phyloP scores from a whole-genome alignment of 2,329 filamentous ascomycete species.

The Zymoseptoria tritici region DNA sequence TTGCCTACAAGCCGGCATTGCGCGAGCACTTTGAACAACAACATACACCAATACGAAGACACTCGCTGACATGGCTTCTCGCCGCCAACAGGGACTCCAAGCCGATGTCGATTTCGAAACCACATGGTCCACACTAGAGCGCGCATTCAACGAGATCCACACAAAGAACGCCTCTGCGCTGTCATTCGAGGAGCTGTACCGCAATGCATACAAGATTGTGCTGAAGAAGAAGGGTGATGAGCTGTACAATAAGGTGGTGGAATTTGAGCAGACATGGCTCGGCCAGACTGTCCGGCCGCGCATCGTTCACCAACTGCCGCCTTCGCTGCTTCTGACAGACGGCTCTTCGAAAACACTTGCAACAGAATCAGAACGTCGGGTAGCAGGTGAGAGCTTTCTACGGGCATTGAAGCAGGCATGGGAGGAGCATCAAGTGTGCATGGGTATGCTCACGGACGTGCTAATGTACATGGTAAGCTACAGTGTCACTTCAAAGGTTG shows the following conservation, averaged over 20 bases:
- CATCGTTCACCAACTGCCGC: conserved; percentile 64
- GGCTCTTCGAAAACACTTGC: conserved; percentile 34
- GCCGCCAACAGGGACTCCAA: conserved; percentile 45
- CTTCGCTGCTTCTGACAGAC: conserved; percentile 52
- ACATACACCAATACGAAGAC: no score
- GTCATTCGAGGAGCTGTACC: conserved; percentile 93
- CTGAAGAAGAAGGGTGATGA: conserved; percentile 75
- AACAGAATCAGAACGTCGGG: conserved; percentile 69
- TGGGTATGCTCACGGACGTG: conserved; percentile 95
- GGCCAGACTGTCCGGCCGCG: conserved; percentile 61
- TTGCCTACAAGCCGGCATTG: conserved; percentile 9
- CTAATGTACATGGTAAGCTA: conserved; percentile 72
- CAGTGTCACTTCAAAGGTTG: not conserved
- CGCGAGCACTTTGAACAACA: not conserved
- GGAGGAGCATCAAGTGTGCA: conserved; percentile 83
- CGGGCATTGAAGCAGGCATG: conserved; percentile 68
- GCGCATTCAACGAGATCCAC: conserved; percentile 80
- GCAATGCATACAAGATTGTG: conserved; percentile 88
- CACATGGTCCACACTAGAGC: conserved; percentile 69
- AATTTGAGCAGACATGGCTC: conserved; percentile 79
- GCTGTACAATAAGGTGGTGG: conserved; percentile 72
- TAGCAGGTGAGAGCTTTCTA: conserved; percentile 76
- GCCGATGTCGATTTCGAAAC: conserved; percentile 74
- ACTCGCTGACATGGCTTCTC: conserved; percentile 1
- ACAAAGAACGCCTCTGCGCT: conserved; percentile 81